phyloP scores from a whole-genome alignment of 805 yeast genomes.

The Scheffersomyces spartinae region DNA sequence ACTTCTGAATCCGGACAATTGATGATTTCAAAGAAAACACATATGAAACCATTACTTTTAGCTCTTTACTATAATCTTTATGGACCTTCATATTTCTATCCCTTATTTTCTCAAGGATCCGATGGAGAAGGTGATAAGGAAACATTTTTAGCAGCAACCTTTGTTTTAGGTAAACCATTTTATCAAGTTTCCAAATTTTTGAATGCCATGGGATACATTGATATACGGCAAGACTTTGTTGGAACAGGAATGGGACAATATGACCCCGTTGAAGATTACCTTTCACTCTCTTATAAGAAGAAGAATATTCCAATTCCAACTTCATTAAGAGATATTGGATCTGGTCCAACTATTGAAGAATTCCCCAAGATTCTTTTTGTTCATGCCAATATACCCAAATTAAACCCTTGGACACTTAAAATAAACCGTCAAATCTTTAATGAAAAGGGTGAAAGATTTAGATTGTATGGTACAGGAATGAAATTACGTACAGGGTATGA shows the following conservation, averaged over 20 bases:
- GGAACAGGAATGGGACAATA: slow-evolving; percentile 75
- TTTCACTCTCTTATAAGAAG: slow-evolving; percentile 1
- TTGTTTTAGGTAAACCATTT: slow-evolving; percentile 32
- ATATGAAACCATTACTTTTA: slow-evolving; percentile 44
- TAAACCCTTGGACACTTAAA: slow-evolving; percentile 48
- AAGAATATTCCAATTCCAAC: too few relatives aligned
- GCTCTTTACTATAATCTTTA: slow-evolving; percentile 55
- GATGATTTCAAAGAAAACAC: slow-evolving; percentile 44
- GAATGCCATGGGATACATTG: slow-evolving; percentile 39
- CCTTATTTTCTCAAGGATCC: slow-evolving; percentile 45
- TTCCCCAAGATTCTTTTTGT: slow-evolving; percentile 35
- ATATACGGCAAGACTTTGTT: slow-evolving; percentile 26
- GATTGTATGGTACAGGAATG: slow-evolving; percentile 51
- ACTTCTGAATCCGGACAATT: slow-evolving; percentile 65
- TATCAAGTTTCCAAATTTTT: slow-evolving; percentile 45
- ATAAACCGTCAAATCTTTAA: slow-evolving; percentile 28
- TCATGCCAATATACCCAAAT: slow-evolving; percentile 58
- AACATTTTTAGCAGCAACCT: slow-evolving; percentile 62
- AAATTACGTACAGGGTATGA: slow-evolving; percentile 40
- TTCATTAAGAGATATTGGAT: too few relatives aligned
- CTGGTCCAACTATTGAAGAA: slow-evolving; percentile 3
- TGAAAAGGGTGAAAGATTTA: slow-evolving; percentile 34
- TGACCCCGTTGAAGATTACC: slow-evolving; percentile 53
- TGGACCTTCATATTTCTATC: slow-evolving; percentile 52
- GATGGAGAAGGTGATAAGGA: slow-evolving; percentile 80